Evolutionary conservation across 495 filamentous ascomycete species (phyloP).

Genomic region (Neurospora pannonica): DNA sequence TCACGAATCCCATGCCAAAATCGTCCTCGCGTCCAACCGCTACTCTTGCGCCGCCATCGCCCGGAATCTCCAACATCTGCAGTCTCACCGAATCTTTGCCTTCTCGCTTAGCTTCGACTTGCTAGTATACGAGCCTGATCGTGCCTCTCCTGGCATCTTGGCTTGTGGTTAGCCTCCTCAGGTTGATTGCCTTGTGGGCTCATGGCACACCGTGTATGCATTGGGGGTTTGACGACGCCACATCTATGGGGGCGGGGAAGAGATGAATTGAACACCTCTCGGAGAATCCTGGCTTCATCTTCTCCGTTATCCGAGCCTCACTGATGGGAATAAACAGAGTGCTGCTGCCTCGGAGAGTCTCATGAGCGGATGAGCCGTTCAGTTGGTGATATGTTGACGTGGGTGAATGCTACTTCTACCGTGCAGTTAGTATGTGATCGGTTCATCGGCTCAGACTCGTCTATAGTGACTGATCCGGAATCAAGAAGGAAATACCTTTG

Average conservation of each 20-base stretch:
- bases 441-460: neutral
- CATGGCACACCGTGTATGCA: too few species aligned
- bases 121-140: neutral
- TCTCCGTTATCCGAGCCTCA: neutral
- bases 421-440: neutral
- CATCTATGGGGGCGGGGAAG: neutral
- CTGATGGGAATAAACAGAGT: neutral
- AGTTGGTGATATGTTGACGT: neutral
- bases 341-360: neutral
- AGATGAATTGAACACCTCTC: neutral
- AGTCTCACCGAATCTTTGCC: neutral
- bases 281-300: neutral
- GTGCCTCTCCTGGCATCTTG: too few species aligned
- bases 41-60: too few species aligned
- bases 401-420: too few species aligned
- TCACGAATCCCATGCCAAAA: too few species aligned
- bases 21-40: too few species aligned
- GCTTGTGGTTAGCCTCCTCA: too few species aligned
- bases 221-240: neutral
- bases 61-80: too few species aligned
- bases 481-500: neutral
- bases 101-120: neutral
- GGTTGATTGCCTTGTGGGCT: too few species aligned
- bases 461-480: neutral
- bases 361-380: neutral